A percentile compares a stretch with the other conserved stretches of the same genome.
Conservation (phyloP, 2,329 filamentous ascomycete genomes). For the Monosporascus sp. region DNA sequence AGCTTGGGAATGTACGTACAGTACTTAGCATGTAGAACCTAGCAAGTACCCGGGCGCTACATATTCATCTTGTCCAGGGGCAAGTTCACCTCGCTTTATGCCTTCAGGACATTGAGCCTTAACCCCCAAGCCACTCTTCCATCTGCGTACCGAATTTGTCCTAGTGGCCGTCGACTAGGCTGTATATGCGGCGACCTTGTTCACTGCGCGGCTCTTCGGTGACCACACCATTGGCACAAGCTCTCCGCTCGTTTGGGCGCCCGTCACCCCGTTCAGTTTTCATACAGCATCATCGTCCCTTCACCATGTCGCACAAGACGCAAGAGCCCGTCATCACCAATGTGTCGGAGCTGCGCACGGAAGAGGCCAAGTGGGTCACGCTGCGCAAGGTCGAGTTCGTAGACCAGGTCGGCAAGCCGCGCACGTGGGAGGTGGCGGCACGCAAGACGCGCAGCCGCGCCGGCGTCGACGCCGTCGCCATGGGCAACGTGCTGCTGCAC, state of each 20-base stretch:
- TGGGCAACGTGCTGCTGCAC: constrained; percentile 54
- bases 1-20: too few relatives aligned
- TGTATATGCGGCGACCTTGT: not conserved
- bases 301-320: constrained; percentile 32
- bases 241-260: not conserved
- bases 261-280: not conserved
- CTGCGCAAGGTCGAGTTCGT: constrained; percentile 53
- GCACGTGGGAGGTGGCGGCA: constrained; percentile 57
- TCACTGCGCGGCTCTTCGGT: not conserved
- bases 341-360: constrained; percentile 42
- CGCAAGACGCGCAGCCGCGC: constrained; percentile 51
- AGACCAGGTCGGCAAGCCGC: constrained; percentile 48
- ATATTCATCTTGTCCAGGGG: too few relatives aligned
- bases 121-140: not conserved
- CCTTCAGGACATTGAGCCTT: too few relatives aligned
- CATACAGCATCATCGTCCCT: constrained; percentile 1
- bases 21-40: too few relatives aligned
- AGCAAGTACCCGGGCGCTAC: too few relatives aligned
- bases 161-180: not conserved
- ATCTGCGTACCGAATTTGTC: not conserved
- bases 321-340: constrained; percentile 42
- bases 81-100: too few relatives aligned
- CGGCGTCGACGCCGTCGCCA: constrained; percentile 57
- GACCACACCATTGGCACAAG: not conserved
- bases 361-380: constrained; percentile 53